Evolutionary conservation across 1,284 basidiomycete species (phyloP).

Genomic region (Ganoderma sinense): DNA sequence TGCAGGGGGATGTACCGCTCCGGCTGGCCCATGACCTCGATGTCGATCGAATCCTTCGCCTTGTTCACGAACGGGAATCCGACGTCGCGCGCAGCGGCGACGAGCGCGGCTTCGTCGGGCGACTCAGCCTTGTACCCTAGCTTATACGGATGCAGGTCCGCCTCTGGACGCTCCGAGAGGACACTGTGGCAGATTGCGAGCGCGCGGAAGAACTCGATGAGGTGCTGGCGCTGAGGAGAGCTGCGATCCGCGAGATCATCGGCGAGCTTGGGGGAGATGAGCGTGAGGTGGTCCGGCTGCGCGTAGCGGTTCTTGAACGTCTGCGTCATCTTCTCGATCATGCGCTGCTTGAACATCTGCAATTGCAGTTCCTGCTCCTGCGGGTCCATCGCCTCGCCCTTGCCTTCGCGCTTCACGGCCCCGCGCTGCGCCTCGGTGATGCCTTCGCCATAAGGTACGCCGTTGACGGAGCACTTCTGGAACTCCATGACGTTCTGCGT

Average conservation of each 20-base stretch:
- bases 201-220: slow-evolving; percentile 90
- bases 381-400: slow-evolving; percentile 67
- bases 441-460: slow-evolving; percentile 90
- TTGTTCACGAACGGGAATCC: slow-evolving; percentile 92
- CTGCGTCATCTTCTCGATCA: slow-evolving; percentile 80
- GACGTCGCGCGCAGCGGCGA: slow-evolving; percentile 89
- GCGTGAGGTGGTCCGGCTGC: slow-evolving; percentile 84
- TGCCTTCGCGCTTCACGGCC: slow-evolving; percentile 85
- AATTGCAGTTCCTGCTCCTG: slow-evolving; percentile 77
- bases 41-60: slow-evolving; percentile 80
- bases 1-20: slow-evolving; percentile 86
- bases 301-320: slow-evolving; percentile 92
- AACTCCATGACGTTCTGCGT: slow-evolving; percentile 99
- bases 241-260: slow-evolving; percentile 74
- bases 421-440: slow-evolving; percentile 96
- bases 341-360: slow-evolving; percentile 72
- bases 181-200: slow-evolving; percentile 94
- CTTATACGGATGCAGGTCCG: slow-evolving; percentile 66
- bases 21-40: slow-evolving; percentile 90
- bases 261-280: slow-evolving; percentile 88
- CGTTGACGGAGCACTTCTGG: slow-evolving; percentile 92
- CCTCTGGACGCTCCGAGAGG: slow-evolving; percentile 78
- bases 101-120: slow-evolving; percentile 94
- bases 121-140: slow-evolving; percentile 96
- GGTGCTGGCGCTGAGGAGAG: slow-evolving; percentile 69